phyloP scores from a whole-genome alignment of 192 early-diverging fungal species.

The Linnemannia exigua region DNA sequence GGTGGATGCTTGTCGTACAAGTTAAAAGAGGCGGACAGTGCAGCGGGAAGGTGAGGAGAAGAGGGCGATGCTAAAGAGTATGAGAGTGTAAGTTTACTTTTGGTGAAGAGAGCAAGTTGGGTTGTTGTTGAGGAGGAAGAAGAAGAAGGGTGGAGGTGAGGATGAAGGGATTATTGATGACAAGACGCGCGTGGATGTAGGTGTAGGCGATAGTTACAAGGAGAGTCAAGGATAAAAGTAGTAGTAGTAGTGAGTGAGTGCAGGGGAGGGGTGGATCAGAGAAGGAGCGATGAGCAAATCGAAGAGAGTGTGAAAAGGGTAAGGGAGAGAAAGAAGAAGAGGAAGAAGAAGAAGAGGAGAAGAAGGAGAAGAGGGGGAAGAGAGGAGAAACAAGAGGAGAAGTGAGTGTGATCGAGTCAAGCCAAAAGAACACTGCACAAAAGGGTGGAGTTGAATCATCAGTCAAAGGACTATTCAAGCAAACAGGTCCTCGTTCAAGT shows the following conservation, averaged over 20 bases:
- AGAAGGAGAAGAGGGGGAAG: background rate
- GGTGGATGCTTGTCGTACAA: conserved; percentile 3
- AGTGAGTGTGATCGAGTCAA: conserved; percentile 4
- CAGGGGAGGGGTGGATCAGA: background rate
- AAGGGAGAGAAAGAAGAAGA: background rate
- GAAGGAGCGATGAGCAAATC: background rate
- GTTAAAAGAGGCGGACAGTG: background rate
- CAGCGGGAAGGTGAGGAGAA: background rate
- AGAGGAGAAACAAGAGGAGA: background rate
- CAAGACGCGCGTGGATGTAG: background rate
- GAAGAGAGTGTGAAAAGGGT: background rate
- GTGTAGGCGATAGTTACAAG: background rate
- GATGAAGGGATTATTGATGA: background rate
- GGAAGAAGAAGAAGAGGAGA: background rate
- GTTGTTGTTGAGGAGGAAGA: background rate
- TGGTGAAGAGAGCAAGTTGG: no score
- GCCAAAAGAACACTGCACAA: background rate
- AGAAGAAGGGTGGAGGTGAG: background rate
- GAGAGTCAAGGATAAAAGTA: background rate
- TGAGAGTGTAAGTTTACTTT: background rate
- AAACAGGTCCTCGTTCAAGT: background rate
- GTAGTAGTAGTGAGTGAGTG: background rate
- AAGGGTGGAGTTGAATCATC: conserved; percentile 5
- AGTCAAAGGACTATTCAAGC: background rate
- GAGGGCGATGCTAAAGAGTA: background rate